Evolutionary conservation across 1,284 basidiomycete genomes (phyloP), one percentile per base, ranked within the genome.

Genomic region (Takashimella koratensis): DNA sequence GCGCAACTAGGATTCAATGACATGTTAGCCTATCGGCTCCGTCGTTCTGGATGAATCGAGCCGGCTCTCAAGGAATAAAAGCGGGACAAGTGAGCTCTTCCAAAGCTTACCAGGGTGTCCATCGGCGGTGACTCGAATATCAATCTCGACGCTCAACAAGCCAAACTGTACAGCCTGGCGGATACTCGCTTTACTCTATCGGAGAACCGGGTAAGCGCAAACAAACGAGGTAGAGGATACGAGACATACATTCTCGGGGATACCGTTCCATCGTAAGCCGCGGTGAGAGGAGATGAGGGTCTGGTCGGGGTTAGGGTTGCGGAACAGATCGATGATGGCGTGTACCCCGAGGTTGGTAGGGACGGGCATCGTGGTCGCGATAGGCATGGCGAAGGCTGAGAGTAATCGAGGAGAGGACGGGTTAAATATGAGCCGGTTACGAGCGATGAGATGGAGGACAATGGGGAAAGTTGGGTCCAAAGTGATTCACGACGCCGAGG

Each of bases 381-480:
- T n/a, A n/a, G n/a, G n/a, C 27, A 56, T 30, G 40, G 49, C 58
- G 6, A 58, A 51, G 12, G 53, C 68, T 1, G 55, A 65, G 49
- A 62, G 63, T 8, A 54, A 63, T 36, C 58, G 64, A 13, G 65
- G 65, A 11, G 53, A 61, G 27, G 65, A 67, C 22, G 70, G 71
- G 12, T 16, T 73, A 25, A 59, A 58, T 45, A 56, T 76, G n/a
- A n/a, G n/a, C n/a, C n/a, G n/a, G n/a, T n/a, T n/a, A n/a, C n/a
- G n/a, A n/a, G n/a, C n/a, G n/a, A n/a, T n/a, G n/a, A n/a, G n/a
- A n/a, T n/a, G n/a, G n/a, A n/a, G n/a, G n/a, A n/a, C n/a, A n/a
- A n/a, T n/a, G n/a, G n/a, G n/a, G n/a, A n/a, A n/a, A n/a, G n/a
- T n/a, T n/a, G n/a, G n/a, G n/a, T n/a, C n/a, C n/a, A n/a, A n/a